Evolutionary conservation across 139 green algal species (phyloP), one percentile per base, ranked within the genome.

Genomic region (Monoraphidium neglectum): DNA sequence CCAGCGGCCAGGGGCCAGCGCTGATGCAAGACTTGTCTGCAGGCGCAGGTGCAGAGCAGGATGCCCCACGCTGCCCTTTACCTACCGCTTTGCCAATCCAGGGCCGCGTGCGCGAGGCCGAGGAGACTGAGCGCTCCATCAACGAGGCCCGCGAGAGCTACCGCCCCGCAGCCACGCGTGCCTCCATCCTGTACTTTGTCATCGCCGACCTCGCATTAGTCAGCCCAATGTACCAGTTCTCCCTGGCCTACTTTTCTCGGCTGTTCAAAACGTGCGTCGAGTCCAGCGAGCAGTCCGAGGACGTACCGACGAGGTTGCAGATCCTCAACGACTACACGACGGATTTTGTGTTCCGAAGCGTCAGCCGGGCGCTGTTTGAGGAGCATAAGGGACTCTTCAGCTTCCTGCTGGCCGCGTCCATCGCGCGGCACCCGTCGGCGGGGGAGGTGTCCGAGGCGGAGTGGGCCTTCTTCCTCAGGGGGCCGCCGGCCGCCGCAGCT

Each of bases 131-230:
- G 71, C 69, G 90, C 36, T 91, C 89, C 81, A 96, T 98, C 56
- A 84, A 83, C 30, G 86, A 89, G 51, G 92, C 93, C 23, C 83
- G 92, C 32, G 89, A 95, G 83, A 86, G 87, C 57, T 96, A 94
- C 83, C 82, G 93, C 43, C 88, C 92, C 40, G 91, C 96, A 2
- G 94, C 94, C 4, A 88, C 86, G 15, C 87, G 93, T 8, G 92
- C 91, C 33, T 92, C 93, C 23, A 83, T 97, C 30, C 43, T 95
- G 21, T 98, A 96, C 88, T 97, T 98, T 82, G 80, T 97, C 3
- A 86, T 97, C 66, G 91, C 96, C 77, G 91, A 92, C 66, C 87
- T 98, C 4, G 85, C 88, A 3, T 70, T 89, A 70, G 94, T 97
- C 77, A 90, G 73, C 49, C 86, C 89, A 60, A 97, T 97, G 93